Conservation (phyloP, 495 filamentous ascomycete genomes). For the Collariella sp. region DNA sequence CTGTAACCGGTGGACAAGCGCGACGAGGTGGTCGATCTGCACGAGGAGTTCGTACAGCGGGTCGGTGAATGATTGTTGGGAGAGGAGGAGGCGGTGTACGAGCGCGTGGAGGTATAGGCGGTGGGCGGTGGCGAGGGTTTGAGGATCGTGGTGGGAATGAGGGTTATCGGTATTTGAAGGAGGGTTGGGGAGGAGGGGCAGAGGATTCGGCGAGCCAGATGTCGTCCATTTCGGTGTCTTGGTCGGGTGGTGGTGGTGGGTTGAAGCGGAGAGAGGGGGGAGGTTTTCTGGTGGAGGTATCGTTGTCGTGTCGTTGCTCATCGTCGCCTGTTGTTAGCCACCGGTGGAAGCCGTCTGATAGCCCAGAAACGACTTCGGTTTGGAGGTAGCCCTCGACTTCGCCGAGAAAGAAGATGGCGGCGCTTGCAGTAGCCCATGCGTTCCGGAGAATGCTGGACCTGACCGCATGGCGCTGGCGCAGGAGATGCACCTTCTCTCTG, state of each 20-base stretch:
- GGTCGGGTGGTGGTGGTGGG: neutral
- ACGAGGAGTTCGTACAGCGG: conserved; percentile 62
- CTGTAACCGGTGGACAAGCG: conserved; percentile 62
- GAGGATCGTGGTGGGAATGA: conserved; percentile 55
- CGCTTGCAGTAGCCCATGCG: conserved; percentile 78
- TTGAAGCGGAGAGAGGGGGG: neutral
- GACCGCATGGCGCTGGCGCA: conserved; percentile 49
- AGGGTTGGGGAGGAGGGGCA: neutral
- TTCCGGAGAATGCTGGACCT: conserved; percentile 59
- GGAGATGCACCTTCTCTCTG: conserved; percentile 43
- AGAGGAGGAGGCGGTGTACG: conserved; percentile 59
- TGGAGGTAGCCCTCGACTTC: conserved; percentile 83
- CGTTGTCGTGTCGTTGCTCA: conserved; percentile 16
- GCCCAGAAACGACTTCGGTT: conserved; percentile 73
- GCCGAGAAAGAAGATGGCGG: conserved; percentile 76
- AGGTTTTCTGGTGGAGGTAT: neutral
- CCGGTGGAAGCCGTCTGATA: conserved; percentile 57
- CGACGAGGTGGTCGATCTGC: conserved; percentile 67
- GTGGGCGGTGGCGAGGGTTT: conserved; percentile 73
- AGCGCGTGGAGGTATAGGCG: conserved; percentile 62
- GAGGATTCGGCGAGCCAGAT: conserved; percentile 15
- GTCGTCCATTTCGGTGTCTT: conserved; percentile 23
- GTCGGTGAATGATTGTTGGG: conserved; percentile 57
- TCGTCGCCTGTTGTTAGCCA: conserved; percentile 36
- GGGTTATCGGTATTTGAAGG: conserved; percentile 1